These are phyloP conservation scores for Yamadazyma trypodendri DNA, from an alignment of 1,139 yeast species.

Conservation along the genomic window DNA sequence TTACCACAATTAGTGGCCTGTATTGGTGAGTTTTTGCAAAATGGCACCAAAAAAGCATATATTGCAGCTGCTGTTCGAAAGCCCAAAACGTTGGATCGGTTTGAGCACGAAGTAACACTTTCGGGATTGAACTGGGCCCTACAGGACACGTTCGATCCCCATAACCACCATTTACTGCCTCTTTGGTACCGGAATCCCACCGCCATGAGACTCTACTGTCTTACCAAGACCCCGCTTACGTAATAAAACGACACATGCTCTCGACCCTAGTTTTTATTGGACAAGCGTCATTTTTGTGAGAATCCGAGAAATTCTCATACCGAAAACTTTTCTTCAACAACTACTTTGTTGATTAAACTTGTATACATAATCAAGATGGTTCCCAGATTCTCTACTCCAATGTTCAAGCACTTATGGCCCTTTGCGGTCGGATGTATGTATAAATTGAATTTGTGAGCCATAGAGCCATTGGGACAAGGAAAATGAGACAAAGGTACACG, in stretches of 20 bases:
- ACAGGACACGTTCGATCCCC: conserved; percentile 9
- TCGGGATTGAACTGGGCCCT: conserved; percentile 28
- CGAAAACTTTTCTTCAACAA: conserved; percentile 10
- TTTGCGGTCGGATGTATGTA: conserved; percentile 53
- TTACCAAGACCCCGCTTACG: not conserved
- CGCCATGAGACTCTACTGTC: conserved; percentile 9
- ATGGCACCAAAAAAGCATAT: conserved; percentile 35
- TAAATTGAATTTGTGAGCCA: not conserved
- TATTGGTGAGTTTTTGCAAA: conserved; percentile 37
- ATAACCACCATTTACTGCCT: conserved; percentile 11
- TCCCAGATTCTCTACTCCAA: conserved; percentile 45
- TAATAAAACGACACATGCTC: conserved; percentile 3
- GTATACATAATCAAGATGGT: conserved; percentile 12
- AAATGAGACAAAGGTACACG: too few relatives aligned
- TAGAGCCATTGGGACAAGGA: not conserved
- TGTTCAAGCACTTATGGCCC: conserved; percentile 49
- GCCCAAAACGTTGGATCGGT: conserved; percentile 50
- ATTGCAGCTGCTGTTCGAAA: conserved; percentile 78
- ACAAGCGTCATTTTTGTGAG: conserved; percentile 3
- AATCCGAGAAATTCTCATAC: conserved; percentile 7
- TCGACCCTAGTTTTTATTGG: not conserved
- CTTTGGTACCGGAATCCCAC: conserved; percentile 38
- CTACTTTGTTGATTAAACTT: conserved; percentile 2
- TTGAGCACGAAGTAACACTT: conserved; percentile 44
- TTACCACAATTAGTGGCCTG: conserved; percentile 57